Evolutionary conservation across 257 asterid genomes (phyloP).

Genomic region (Datura wrightii): DNA sequence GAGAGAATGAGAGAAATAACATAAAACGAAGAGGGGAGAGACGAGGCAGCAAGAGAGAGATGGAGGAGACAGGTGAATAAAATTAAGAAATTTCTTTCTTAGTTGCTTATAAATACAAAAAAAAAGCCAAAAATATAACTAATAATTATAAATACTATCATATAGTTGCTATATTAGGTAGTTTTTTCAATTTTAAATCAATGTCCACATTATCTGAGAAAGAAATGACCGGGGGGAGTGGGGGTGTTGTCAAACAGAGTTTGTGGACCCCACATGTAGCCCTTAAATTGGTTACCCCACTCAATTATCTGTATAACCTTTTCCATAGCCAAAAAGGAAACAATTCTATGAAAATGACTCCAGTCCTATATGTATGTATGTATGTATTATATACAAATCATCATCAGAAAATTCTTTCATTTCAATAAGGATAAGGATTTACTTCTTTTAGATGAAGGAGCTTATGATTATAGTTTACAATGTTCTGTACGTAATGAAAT

Average conservation of each 20-base stretch:
- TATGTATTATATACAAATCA: not conserved
- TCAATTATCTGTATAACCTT: not conserved
- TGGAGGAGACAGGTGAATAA: too few relatives aligned
- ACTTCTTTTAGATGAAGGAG: not conserved
- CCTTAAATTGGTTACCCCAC: not conserved
- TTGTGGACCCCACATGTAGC: not conserved
- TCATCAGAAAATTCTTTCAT: not conserved
- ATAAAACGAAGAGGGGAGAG: too few relatives aligned
- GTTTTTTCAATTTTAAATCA: too few relatives aligned
- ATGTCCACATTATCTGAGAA: not conserved
- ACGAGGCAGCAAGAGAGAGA: too few relatives aligned
- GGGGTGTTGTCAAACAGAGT: slow-evolving; percentile 31
- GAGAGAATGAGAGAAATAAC: too few relatives aligned
- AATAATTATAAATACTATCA: too few relatives aligned
- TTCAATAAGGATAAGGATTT: not conserved
- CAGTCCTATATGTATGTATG: too few relatives aligned
- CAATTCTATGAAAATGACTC: not conserved
- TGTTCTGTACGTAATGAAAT: too few relatives aligned
- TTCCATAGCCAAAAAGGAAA: not conserved
- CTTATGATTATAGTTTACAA: not conserved
- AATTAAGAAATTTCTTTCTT: too few relatives aligned
- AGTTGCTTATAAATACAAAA: too few relatives aligned
- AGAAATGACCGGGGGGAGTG: not conserved
- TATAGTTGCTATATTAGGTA: too few relatives aligned
- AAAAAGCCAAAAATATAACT: too few relatives aligned